Conservation (phyloP, 768 basidiomycete genomes). For the Russula vinacea region DNA sequence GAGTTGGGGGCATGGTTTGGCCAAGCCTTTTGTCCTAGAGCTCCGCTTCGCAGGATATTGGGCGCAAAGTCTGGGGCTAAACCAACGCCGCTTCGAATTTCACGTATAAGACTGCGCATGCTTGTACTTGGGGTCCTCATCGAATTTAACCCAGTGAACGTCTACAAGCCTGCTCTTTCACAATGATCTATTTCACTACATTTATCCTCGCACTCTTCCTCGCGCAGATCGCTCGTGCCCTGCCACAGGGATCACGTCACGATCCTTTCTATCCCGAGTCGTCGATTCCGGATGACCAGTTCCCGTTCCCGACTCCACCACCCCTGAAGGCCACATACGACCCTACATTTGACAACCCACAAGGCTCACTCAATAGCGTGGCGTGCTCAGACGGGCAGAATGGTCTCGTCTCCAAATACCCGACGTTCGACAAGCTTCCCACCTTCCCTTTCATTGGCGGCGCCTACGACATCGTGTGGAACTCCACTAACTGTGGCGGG, state of each 20-base stretch:
- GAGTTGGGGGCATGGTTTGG: too few species aligned
- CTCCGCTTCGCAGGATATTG: too few species aligned
- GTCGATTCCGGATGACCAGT: not conserved
- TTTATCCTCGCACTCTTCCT: slow-evolving; percentile 2
- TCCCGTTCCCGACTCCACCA: not conserved
- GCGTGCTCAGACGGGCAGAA: slow-evolving; percentile 53
- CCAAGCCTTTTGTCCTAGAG: too few species aligned
- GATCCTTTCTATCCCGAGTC: not conserved
- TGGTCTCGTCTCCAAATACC: slow-evolving; percentile 48
- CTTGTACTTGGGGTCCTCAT: not conserved
- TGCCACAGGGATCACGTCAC: slow-evolving; percentile 1
- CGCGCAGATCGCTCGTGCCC: not conserved
- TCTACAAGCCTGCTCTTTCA: not conserved
- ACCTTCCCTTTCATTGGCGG: slow-evolving; percentile 61
- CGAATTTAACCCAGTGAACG: not conserved
- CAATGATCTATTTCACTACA: not conserved
- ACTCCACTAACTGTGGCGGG: slow-evolving; percentile 53
- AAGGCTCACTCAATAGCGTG: slow-evolving; percentile 42
- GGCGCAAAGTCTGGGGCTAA: too few species aligned
- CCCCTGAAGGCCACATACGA: slow-evolving; percentile 40
- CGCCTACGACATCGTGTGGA: slow-evolving; percentile 48
- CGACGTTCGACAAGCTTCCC: slow-evolving; percentile 51
- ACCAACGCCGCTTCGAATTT: too few species aligned
- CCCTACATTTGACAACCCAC: slow-evolving; percentile 46
- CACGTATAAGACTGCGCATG: not conserved